Percentiles rank a stretch among this genome's conserved stretches.
Conservation (phyloP, 2,329 filamentous ascomycete genomes). For the Apiospora arundinis region DNA sequence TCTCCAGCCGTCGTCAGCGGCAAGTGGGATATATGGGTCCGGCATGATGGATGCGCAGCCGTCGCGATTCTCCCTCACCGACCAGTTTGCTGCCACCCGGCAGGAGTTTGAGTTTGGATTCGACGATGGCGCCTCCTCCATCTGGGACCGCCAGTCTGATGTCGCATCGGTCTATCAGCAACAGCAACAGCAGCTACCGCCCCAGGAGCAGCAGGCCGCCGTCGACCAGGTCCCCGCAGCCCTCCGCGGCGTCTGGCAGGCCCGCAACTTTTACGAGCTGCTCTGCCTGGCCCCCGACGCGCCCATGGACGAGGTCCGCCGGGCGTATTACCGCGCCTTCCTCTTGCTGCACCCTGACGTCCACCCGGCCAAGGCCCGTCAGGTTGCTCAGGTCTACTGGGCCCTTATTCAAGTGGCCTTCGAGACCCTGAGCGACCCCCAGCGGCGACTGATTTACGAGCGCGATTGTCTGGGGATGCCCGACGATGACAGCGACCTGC, state of each 20-base stretch:
- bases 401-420: conserved; percentile 50
- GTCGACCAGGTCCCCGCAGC: conserved; percentile 9
- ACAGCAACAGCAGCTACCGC: conserved; percentile 22
- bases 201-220: conserved; percentile 27
- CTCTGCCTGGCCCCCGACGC: conserved; percentile 48
- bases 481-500: conserved; percentile 8
- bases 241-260: conserved; percentile 26
- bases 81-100: conserved; percentile 55
- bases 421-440: conserved; percentile 54
- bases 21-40: neutral
- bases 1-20: neutral
- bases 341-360: conserved; percentile 51
- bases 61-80: conserved; percentile 54
- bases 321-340: conserved; percentile 52
- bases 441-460: conserved; percentile 50
- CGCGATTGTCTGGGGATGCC: conserved; percentile 8
- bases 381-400: conserved; percentile 49
- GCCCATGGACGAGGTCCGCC: conserved; percentile 45
- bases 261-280: conserved; percentile 51
- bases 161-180: neutral
- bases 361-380: conserved; percentile 47
- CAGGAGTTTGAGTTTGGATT: conserved; percentile 55
- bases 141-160: conserved; percentile 40
- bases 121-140: conserved; percentile 53
- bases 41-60: conserved; percentile 33